phyloP scores from a whole-genome alignment of 2,329 filamentous ascomycete species.

The Fulvia fulva region DNA sequence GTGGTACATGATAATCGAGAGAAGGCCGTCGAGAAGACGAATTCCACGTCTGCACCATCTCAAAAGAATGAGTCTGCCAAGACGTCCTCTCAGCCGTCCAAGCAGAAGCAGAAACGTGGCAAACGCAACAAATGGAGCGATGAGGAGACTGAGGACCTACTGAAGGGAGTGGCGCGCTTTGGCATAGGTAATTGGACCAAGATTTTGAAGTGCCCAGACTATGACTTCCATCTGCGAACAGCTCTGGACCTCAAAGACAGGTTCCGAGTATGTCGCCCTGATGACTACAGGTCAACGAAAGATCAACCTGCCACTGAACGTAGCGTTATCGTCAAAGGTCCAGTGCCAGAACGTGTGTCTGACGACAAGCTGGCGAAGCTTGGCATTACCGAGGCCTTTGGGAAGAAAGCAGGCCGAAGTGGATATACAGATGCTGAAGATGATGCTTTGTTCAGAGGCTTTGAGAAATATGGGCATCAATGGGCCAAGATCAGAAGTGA shows the following conservation, averaged over 20 bases:
- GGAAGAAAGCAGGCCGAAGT: conserved; percentile 50
- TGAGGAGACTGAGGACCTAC: conserved; percentile 56
- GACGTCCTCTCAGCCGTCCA: conserved; percentile 33
- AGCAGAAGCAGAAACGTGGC: conserved; percentile 28
- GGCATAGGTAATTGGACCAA: conserved; percentile 64
- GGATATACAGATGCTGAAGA: conserved; percentile 57
- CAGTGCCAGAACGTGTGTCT: conserved; percentile 26
- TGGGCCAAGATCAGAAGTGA: conserved; percentile 60
- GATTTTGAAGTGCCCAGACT: conserved; percentile 55
- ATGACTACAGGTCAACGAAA: conserved; percentile 20
- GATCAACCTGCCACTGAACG: background rate
- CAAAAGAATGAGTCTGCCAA: conserved; percentile 24
- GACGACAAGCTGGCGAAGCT: conserved; percentile 38
- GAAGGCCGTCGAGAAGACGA: background rate
- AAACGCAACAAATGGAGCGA: conserved; percentile 56
- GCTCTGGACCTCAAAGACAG: conserved; percentile 62
- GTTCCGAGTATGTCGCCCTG: conserved; percentile 34
- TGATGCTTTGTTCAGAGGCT: conserved; percentile 55
- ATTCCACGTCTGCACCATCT: background rate
- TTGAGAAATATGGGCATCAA: conserved; percentile 54
- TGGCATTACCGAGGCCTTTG: conserved; percentile 49
- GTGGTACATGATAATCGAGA: background rate
- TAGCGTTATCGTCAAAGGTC: conserved; percentile 20
- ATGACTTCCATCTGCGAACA: conserved; percentile 56
- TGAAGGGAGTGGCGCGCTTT: conserved; percentile 57